Evolutionary conservation across 495 filamentous ascomycete genomes (phyloP).

Genomic region (Hypomontagnella submonticulosa): DNA sequence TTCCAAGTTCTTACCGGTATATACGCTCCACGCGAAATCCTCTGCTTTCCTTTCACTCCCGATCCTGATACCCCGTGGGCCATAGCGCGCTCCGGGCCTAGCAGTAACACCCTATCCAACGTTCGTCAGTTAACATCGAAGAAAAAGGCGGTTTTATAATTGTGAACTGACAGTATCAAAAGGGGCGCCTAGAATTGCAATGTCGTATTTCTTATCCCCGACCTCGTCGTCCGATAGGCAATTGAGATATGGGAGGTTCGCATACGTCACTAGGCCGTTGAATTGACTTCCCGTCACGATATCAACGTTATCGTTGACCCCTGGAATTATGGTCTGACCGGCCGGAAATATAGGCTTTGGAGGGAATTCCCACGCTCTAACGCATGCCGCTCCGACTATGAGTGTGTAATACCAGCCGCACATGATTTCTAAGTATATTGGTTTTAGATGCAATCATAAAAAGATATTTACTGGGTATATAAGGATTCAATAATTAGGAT

Average conservation of each 20-base stretch:
- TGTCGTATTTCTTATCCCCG: slow-evolving; percentile 75
- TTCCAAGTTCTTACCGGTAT: slow-evolving; percentile 38
- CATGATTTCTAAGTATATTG: slow-evolving; percentile 3
- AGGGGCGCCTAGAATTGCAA: slow-evolving; percentile 79
- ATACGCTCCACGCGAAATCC: slow-evolving; percentile 46
- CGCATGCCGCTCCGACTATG: slow-evolving; percentile 3
- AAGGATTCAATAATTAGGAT: no score
- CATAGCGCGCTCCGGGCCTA: slow-evolving; percentile 83
- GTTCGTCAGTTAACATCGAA: slow-evolving; percentile 2
- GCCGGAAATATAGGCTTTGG: slow-evolving; percentile 14
- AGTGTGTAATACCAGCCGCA: slow-evolving; percentile 5
- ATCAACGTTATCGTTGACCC: slow-evolving; percentile 40
- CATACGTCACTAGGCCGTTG: slow-evolving; percentile 80
- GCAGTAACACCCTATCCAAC: slow-evolving; percentile 45
- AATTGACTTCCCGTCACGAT: slow-evolving; percentile 56
- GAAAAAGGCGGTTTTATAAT: neutral
- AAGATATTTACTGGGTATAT: no score
- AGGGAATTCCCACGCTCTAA: slow-evolving; percentile 41
- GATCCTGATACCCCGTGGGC: slow-evolving; percentile 83
- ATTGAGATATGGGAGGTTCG: slow-evolving; percentile 78
- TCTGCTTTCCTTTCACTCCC: slow-evolving; percentile 56
- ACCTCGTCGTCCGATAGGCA: slow-evolving; percentile 74
- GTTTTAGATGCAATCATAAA: neutral
- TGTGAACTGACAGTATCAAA: slow-evolving; percentile 59
- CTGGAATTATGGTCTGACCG: slow-evolving; percentile 22